A percentile compares a stretch with the other conserved stretches of the same genome.
These are phyloP conservation scores for Rubus idaeus DNA, from an alignment of 306 rosid species.

Conservation along the genomic window DNA sequence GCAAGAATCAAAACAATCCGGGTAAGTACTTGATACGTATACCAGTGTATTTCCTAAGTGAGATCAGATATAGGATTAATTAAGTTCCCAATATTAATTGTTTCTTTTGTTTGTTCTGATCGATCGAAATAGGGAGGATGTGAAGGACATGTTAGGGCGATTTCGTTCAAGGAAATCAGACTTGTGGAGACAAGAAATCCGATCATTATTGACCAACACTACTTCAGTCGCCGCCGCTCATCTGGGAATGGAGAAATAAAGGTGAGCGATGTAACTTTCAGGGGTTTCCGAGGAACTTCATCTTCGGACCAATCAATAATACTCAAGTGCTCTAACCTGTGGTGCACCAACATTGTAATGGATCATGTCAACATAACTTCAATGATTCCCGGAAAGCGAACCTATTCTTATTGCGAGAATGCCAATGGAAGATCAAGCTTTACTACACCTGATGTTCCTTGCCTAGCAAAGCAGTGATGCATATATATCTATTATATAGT, in stretches of 20 bases:
- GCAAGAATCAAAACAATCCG: conserved; percentile 20
- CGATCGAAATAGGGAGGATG: not conserved
- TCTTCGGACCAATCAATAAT: not conserved
- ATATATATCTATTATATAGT: not conserved
- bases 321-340: not conserved
- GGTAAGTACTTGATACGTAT: not conserved
- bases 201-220: conserved; percentile 14
- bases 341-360: conserved; percentile 24
- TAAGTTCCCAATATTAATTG: no score
- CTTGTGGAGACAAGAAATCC: conserved; percentile 3
- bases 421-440: not conserved
- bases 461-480: conserved; percentile 9
- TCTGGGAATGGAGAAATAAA: not conserved
- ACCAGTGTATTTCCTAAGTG: not conserved
- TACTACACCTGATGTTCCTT: conserved; percentile 20
- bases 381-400: not conserved
- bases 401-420: conserved; percentile 1
- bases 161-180: conserved; percentile 4
- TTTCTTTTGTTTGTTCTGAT: not conserved
- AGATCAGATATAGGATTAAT: not conserved
- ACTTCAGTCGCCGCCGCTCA: not conserved
- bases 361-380: conserved; percentile 1
- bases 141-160: conserved; percentile 3
- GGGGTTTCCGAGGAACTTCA: conserved; percentile 10
- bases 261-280: conserved; percentile 15